Evolutionary conservation across 192 early-diverging fungal species (phyloP).

Genomic region (Entophlyctis luteolus): DNA sequence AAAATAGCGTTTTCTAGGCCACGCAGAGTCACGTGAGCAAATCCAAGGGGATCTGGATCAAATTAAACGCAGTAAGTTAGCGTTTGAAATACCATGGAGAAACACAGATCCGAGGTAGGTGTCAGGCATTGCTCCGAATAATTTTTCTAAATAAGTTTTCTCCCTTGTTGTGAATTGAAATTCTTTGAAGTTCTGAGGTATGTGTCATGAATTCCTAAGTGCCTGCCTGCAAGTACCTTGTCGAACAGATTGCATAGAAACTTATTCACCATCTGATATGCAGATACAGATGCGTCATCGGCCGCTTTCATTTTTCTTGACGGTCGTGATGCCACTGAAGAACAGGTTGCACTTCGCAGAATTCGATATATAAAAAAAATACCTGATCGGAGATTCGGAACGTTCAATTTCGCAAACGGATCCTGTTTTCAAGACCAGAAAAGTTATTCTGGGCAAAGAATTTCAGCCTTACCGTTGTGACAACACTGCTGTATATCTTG

Average conservation of each 20-base stretch:
- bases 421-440: conserved; percentile 1
- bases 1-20: conserved; percentile 44
- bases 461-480: background rate
- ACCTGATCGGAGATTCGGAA: conserved; percentile 4
- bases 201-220: background rate
- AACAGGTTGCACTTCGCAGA: background rate
- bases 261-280: conserved; percentile 46
- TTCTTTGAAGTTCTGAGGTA: conserved; percentile 53
- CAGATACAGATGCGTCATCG: conserved; percentile 28
- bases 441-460: background rate
- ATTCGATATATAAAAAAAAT: background rate
- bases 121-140: conserved; percentile 45
- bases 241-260: conserved; percentile 52
- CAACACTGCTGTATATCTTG: conserved; percentile 43
- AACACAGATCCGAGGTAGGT: conserved; percentile 31
- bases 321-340: background rate
- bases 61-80: background rate
- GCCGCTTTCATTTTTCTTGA: conserved; percentile 15
- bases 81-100: conserved; percentile 36
- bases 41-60: conserved; percentile 22
- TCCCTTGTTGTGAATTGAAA: conserved; percentile 38
- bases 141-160: conserved; percentile 40
- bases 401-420: conserved; percentile 12
- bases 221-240: conserved; percentile 32
- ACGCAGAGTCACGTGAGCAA: conserved; percentile 26